These are phyloP conservation scores for Castanopsis chinensis DNA, from an alignment of 306 rosid species.

Conservation along the genomic window DNA sequence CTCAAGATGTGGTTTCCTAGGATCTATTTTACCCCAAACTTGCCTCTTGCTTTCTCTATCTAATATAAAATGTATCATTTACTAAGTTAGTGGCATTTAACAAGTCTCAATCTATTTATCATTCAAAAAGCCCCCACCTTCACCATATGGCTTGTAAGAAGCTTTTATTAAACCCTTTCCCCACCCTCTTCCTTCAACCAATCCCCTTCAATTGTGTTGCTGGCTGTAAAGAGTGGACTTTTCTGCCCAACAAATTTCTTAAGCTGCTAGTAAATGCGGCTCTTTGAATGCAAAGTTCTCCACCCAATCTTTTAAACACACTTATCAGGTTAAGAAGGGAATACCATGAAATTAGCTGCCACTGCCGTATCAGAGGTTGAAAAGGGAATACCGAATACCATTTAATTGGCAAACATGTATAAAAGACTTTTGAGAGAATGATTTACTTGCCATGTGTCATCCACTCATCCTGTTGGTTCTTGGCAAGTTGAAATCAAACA, in stretches of 20 bases:
- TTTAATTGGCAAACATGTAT: no score
- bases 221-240: neutral
- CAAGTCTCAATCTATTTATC: no score
- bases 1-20: neutral
- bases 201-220: neutral
- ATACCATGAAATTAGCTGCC: neutral
- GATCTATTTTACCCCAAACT: neutral
- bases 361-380: no score
- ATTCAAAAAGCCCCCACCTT: neutral
- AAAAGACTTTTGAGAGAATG: no score
- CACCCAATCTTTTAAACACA: neutral
- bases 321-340: neutral
- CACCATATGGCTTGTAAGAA: neutral
- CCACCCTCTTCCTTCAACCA: neutral
- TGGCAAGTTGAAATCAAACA: neutral
- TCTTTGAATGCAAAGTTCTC: neutral
- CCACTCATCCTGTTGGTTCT: neutral
- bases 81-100: neutral
- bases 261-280: neutral
- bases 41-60: neutral
- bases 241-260: neutral
- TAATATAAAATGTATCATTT: neutral
- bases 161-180: neutral
- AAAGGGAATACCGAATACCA: no score
- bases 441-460: neutral